Percentiles rank a stretch among this genome's conserved stretches.
Evolutionary conservation across 805 yeast genomes (phyloP).

Genomic region (Saturnispora ahearnii): DNA sequence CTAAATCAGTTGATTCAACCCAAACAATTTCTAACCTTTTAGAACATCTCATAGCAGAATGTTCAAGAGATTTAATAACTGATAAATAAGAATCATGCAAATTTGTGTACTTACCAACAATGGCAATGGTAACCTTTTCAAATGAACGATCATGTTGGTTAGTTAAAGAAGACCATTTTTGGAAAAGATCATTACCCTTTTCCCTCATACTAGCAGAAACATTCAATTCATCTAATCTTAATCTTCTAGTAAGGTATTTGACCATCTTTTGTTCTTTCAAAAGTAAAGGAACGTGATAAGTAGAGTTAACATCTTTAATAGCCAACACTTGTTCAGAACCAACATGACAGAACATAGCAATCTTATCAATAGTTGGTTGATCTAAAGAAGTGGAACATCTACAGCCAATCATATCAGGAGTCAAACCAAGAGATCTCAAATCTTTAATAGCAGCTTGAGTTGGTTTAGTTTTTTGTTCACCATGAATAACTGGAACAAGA

Average conservation of each 20-base stretch:
- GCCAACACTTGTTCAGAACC: slow-evolving; percentile 97
- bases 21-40: slow-evolving; percentile 82
- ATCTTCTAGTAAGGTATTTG: slow-evolving; percentile 59
- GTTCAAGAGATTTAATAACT: slow-evolving; percentile 92
- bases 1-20: slow-evolving; percentile 93
- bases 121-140: slow-evolving; percentile 86
- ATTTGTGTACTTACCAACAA: slow-evolving; percentile 95
- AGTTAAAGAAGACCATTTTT: slow-evolving; percentile 75
- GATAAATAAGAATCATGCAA: slow-evolving; percentile 92
- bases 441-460: slow-evolving; percentile 99
- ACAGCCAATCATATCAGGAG: slow-evolving; percentile 96
- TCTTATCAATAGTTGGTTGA: slow-evolving; percentile 80
- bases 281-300: slow-evolving; percentile 93
- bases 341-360: slow-evolving; percentile 98
- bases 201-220: slow-evolving; percentile 41
- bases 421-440: slow-evolving; percentile 86
- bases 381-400: slow-evolving; percentile 84
- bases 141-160: slow-evolving; percentile 70
- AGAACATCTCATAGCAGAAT: slow-evolving; percentile 82
- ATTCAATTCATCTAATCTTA: slow-evolving; percentile 43
- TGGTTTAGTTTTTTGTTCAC: slow-evolving; percentile 98
- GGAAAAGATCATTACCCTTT: slow-evolving; percentile 63
- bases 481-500: slow-evolving; percentile 93
- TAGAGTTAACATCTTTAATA: slow-evolving; percentile 92
- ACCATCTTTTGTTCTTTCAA: slow-evolving; percentile 81